phyloP scores from a whole-genome alignment of 2,329 filamentous ascomycete genomes.

The Pseudopyricularia javanii region DNA sequence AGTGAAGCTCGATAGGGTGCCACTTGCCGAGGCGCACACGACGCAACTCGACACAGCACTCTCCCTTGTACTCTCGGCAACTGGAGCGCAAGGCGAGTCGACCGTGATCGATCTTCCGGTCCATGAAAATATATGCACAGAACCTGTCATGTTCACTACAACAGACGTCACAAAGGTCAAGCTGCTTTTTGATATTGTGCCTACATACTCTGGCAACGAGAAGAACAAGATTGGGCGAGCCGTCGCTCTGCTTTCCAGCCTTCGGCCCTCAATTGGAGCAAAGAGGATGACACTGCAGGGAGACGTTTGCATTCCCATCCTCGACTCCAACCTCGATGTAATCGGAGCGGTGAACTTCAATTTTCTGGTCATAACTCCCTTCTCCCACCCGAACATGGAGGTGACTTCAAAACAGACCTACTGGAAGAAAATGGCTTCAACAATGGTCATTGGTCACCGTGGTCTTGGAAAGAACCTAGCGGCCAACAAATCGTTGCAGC shows the following conservation, averaged over 20 bases:
- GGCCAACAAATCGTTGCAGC: conserved; percentile 73
- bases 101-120: conserved; percentile 86
- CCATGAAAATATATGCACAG: conserved; percentile 85
- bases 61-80: conserved; percentile 80
- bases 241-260: conserved; percentile 75
- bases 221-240: conserved; percentile 82
- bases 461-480: conserved; percentile 84
- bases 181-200: conserved; percentile 86
- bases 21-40: conserved; percentile 74
- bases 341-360: conserved; percentile 96
- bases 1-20: conserved; percentile 79
- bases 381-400: conserved; percentile 86
- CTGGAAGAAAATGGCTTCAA: conserved; percentile 84
- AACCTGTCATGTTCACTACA: conserved; percentile 83
- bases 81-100: conserved; percentile 73
- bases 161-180: conserved; percentile 70
- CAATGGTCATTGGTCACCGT: conserved; percentile 65
- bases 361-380: conserved; percentile 88
- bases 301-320: conserved; percentile 82
- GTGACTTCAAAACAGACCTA: conserved; percentile 86
- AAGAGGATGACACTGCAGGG: conserved; percentile 88
- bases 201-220: conserved; percentile 83
- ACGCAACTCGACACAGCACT: conserved; percentile 91
- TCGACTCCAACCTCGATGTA: conserved; percentile 73
- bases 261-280: conserved; percentile 70